Base-by-base conservation (phyloP, 495 filamentous ascomycete genomes). In the Aspergillus ostianus region DNA sequence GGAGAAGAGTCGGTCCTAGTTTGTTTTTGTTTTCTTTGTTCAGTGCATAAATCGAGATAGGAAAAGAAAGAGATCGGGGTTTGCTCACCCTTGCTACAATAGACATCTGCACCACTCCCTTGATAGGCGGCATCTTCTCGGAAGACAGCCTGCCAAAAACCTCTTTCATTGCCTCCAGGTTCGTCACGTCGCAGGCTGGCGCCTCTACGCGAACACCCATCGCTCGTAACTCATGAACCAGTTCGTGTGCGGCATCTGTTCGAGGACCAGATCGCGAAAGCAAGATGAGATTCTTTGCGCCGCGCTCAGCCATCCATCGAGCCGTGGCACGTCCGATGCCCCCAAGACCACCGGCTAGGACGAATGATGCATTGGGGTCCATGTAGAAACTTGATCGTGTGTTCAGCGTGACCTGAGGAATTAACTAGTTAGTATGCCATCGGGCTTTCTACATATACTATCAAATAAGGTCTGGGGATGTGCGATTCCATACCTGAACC, bases 301-400 rank as follows among this genome's bases (percentile, higher is more conserved):
- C 85, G 45, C 80, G 80, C 17, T 72, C 64, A 6, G 80, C 79
- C 82, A 90, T 85, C 84, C 83, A 87, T 9, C 70, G 70, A 2
- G 82, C 70, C 58, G 87, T 78, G 54, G 78, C 80, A 55, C 80
- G 73, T n/a, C 86, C 86, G 1, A 90, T 72, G 57, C 86, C 87
- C 44, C 86, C 87, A 1, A 85, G 79, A 13, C 87, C 85, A 36
- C 87, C 85, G 54, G 84, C 77, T 19, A 90, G 68, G 30, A 90
- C 68, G 60, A 88, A 89, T 1, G 84, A 80, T 4, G 78, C 84
- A 68, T 85, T 75, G 0, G 71, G 58, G 21, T 59, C 61, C 8
- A 74, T 47, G 3, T 29, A 27, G 9, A 67, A 48, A 9, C 32
- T 51, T 7, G 58, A 30, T 17, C 55, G 62, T 1, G 64, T 64